Percentiles rank a stretch among this genome's conserved stretches.
These are phyloP conservation scores for Allium cepa DNA, from an alignment of 106 monocot genomes.

Conservation along the genomic window DNA sequence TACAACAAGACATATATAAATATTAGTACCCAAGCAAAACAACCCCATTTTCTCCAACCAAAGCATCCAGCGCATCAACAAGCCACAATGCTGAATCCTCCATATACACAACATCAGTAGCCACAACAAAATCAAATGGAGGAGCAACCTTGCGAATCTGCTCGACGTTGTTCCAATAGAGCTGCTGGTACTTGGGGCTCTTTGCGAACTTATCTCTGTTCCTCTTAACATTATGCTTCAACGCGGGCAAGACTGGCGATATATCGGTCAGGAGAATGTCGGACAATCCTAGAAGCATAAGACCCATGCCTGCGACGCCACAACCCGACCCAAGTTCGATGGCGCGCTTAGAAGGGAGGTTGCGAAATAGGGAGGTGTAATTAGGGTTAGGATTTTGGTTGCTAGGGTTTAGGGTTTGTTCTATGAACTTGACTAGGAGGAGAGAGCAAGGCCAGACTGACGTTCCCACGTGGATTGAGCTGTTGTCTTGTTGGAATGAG, in stretches of 20 bases:
- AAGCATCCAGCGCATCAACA: conserved; percentile 68
- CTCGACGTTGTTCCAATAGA: conserved; percentile 69
- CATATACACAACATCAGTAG: conserved; percentile 95
- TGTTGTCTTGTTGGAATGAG: conserved; percentile 80
- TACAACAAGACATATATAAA: too few species aligned
- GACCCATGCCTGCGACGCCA: conserved; percentile 73
- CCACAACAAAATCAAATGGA: conserved; percentile 78
- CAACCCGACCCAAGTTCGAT: conserved; percentile 89
- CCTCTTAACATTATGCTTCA: conserved; percentile 80
- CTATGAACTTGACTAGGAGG: conserved; percentile 92
- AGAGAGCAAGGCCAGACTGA: conserved; percentile 98
- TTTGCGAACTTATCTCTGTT: conserved; percentile 53
- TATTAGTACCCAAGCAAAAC: conserved; percentile 54
- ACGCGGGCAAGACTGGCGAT: conserved; percentile 88
- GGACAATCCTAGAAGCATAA: conserved; percentile 65
- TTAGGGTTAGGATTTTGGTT: conserved; percentile 4
- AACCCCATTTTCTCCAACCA: conserved; percentile 46
- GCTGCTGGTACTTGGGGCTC: conserved; percentile 45
- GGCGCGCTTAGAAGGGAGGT: conserved; percentile 57
- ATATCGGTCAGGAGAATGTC: conserved; percentile 87
- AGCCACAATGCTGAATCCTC: conserved; percentile 71
- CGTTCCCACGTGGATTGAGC: conserved; percentile 88
- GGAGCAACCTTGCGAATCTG: conserved; percentile 46
- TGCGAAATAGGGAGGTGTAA: conserved; percentile 46
- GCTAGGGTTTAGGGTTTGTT: conserved; percentile 35